Evolutionary conservation across 768 basidiomycete species (phyloP).

Genomic region (Termitomyces sp.): DNA sequence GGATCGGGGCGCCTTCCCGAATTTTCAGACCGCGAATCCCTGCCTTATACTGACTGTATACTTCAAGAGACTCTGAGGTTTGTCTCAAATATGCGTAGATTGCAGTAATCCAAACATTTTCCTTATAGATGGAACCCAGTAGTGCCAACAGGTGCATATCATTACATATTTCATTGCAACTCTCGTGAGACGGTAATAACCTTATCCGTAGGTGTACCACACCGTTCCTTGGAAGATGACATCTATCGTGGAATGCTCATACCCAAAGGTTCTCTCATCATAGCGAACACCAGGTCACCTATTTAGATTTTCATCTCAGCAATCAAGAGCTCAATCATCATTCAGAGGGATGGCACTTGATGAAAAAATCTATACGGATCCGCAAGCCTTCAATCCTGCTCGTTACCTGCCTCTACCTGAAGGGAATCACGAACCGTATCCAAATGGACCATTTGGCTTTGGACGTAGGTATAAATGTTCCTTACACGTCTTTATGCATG

Average conservation of each 20-base stretch:
- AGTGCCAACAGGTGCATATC: background rate
- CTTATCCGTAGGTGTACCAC: conserved; percentile 5
- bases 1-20: conserved; percentile 19
- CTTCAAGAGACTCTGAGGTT: conserved; percentile 11
- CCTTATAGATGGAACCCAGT: background rate
- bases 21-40: conserved; percentile 14
- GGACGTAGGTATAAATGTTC: background rate
- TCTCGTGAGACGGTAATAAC: background rate
- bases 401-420: conserved; percentile 4
- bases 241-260: background rate
- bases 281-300: conserved; percentile 1
- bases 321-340: background rate
- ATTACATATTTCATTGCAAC: background rate
- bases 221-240: conserved; percentile 5
- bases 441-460: background rate
- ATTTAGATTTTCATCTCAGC: too few relatives aligned
- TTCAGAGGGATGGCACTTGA: conserved; percentile 8
- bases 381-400: background rate
- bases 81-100: background rate
- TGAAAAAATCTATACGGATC: conserved; percentile 2
- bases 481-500: background rate
- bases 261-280: conserved; percentile 1
- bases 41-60: too few relatives aligned
- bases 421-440: background rate
- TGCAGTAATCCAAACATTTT: background rate